Percentiles rank a stretch among this genome's conserved stretches.
These are phyloP conservation scores for Nepenthes mirabilis DNA, from an alignment of 148 eudicot species.

Conservation along the genomic window DNA sequence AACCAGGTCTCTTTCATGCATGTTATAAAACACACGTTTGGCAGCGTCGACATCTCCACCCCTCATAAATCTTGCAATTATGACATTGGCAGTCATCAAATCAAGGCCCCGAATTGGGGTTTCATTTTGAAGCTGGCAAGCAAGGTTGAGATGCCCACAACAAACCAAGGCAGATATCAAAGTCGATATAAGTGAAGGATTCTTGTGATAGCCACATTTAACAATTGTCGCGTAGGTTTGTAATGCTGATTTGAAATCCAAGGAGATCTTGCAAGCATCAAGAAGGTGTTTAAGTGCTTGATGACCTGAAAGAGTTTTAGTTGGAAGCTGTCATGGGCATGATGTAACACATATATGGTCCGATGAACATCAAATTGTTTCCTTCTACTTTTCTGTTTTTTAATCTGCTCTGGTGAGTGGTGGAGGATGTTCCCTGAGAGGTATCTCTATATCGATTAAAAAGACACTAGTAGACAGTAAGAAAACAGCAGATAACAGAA, in stretches of 20 bases:
- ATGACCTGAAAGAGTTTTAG: conserved; percentile 17
- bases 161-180: conserved; percentile 20
- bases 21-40: conserved; percentile 29
- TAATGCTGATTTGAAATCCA: conserved; percentile 19
- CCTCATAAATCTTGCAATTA: conserved; percentile 42
- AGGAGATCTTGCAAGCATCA: not conserved
- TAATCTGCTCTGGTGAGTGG: no score
- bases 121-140: conserved; percentile 32
- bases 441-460: no score
- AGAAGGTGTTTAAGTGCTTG: conserved; percentile 21
- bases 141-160: conserved; percentile 23
- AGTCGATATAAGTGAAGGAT: conserved; percentile 24
- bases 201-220: conserved; percentile 40
- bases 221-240: conserved; percentile 28
- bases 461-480: no score
- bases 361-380: no score
- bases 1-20: conserved; percentile 45
- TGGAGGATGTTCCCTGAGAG: no score
- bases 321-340: no score
- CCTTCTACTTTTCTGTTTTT: no score
- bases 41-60: conserved; percentile 37
- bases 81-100: conserved; percentile 30
- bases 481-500: no score
- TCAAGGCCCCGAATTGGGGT: conserved; percentile 18
- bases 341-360: no score